These are phyloP conservation scores for Aspergillus mulundensis DNA, from an alignment of 495 filamentous ascomycete species.

Conservation along the genomic window DNA sequence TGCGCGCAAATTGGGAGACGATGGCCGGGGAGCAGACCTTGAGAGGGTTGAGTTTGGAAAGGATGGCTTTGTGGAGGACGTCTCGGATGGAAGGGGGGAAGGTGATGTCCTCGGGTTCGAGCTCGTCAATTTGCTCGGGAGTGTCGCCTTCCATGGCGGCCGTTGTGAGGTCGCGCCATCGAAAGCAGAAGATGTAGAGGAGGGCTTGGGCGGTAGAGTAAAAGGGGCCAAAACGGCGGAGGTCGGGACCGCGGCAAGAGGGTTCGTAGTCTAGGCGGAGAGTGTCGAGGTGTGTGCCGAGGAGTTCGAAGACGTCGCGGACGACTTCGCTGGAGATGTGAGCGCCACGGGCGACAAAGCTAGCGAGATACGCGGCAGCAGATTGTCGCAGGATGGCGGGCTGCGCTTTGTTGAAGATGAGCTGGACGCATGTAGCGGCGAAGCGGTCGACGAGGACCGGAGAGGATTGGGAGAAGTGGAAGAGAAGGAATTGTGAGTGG, in stretches of 20 bases:
- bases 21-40: slow-evolving; percentile 94
- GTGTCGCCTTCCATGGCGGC: slow-evolving; percentile 48
- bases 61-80: slow-evolving; percentile 66
- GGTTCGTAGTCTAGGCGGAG: slow-evolving; percentile 60
- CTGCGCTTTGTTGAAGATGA: slow-evolving; percentile 59
- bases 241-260: slow-evolving; percentile 75
- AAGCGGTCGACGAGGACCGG: slow-evolving; percentile 73
- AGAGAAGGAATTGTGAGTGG: slow-evolving; percentile 86
- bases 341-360: slow-evolving; percentile 84
- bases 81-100: slow-evolving; percentile 74
- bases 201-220: slow-evolving; percentile 86
- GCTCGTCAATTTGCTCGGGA: slow-evolving; percentile 46
- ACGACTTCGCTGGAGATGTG: slow-evolving; percentile 72
- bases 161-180: slow-evolving; percentile 83
- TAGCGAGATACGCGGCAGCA: slow-evolving; percentile 87
- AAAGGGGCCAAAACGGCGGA: slow-evolving; percentile 75
- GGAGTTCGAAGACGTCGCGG: slow-evolving; percentile 68
- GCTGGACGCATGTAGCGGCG: slow-evolving; percentile 67
- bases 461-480: slow-evolving; percentile 83
- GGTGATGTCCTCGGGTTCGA: slow-evolving; percentile 59
- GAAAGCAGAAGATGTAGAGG: slow-evolving; percentile 96
- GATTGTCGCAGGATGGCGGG: slow-evolving; percentile 71
- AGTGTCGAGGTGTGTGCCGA: slow-evolving; percentile 67
- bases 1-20: slow-evolving; percentile 83
- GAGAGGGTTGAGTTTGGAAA: slow-evolving; percentile 85